phyloP scores from a whole-genome alignment of 2,329 filamentous ascomycete species.

The Phoma herbarum region DNA sequence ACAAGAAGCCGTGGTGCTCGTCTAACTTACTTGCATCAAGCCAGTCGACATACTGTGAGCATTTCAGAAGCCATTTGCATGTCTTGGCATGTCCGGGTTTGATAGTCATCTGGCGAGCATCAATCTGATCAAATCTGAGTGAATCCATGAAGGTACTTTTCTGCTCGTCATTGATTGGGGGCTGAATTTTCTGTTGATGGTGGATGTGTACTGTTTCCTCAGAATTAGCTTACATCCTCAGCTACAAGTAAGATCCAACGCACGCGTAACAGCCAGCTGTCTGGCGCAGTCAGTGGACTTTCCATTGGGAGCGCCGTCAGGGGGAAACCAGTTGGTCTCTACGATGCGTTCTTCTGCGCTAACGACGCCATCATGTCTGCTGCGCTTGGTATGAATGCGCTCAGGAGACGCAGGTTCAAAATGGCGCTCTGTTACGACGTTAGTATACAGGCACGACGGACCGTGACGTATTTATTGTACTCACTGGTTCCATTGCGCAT shows the following conservation, averaged over 20 bases:
- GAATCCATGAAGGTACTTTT: neutral
- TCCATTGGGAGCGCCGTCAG: neutral
- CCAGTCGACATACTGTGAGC: constrained; percentile 51
- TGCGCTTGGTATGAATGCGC: neutral
- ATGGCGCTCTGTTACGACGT: neutral
- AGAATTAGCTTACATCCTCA: neutral
- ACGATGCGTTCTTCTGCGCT: neutral
- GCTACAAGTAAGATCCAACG: neutral
- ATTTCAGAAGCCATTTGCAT: constrained; percentile 55
- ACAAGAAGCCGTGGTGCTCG: constrained; percentile 31
- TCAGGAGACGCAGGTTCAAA: neutral
- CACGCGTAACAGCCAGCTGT: neutral
- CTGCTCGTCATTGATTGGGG: neutral
- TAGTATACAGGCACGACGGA: neutral
- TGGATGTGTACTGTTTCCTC: neutral
- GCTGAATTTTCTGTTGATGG: neutral
- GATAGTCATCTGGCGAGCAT: constrained; percentile 51
- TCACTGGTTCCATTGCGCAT: neutral
- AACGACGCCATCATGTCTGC: neutral
- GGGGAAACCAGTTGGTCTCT: neutral
- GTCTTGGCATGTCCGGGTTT: constrained; percentile 51
- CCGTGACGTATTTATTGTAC: neutral
- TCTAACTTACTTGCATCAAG: constrained; percentile 38
- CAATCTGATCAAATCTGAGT: constrained; percentile 50
- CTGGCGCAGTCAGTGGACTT: neutral